Evolutionary conservation across 2,329 filamentous ascomycete genomes (phyloP).

Genomic region (Alternaria longipes): DNA sequence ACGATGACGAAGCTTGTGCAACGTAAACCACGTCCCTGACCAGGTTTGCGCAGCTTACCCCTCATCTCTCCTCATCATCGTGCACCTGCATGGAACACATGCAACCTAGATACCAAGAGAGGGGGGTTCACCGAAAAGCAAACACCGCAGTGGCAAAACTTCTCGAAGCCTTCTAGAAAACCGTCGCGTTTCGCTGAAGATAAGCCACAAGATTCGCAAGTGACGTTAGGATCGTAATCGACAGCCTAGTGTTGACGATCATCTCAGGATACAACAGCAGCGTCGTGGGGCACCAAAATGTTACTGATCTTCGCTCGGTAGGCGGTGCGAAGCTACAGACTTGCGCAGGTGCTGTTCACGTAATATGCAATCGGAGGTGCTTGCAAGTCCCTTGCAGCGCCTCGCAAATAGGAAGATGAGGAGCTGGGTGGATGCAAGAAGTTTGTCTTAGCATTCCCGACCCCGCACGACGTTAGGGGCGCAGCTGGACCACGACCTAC

Average conservation of each 20-base stretch:
- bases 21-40: not conserved
- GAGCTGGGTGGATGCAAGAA: not conserved
- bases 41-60: not conserved
- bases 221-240: constrained; percentile 4
- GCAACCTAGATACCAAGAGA: not conserved
- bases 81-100: constrained; percentile 2
- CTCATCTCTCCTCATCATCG: constrained; percentile 4
- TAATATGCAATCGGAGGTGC: not conserved
- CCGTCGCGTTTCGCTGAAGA: not conserved
- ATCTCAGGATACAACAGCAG: not conserved
- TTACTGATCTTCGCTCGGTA: not conserved
- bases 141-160: constrained; percentile 9
- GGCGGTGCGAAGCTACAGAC: not conserved
- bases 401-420: not conserved
- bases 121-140: constrained; percentile 1
- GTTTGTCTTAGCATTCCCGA: constrained; percentile 1
- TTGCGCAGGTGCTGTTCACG: constrained; percentile 1
- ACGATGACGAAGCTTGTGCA: constrained; percentile 1
- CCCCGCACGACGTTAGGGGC: constrained; percentile 4
- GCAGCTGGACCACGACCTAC: not conserved
- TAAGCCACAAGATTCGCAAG: not conserved
- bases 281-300: not conserved
- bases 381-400: not conserved
- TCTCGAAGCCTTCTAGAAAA: constrained; percentile 15
- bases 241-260: constrained; percentile 2